Percentiles rank a stretch among this genome's conserved stretches.
Evolutionary conservation across 345 rosid genomes (phyloP).

Genomic region (Hibiscus syriacus): DNA sequence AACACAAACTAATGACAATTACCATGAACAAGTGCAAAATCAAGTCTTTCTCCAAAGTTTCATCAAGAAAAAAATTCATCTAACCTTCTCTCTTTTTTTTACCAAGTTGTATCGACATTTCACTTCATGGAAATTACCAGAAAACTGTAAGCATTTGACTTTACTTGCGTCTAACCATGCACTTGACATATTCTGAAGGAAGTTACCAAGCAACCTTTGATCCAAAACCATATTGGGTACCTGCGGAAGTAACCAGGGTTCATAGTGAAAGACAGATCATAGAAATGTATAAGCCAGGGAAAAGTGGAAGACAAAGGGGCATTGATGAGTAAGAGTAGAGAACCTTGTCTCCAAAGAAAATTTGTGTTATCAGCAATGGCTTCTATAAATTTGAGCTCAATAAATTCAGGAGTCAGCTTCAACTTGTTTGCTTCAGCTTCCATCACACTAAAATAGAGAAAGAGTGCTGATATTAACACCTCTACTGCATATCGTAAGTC

Average conservation of each 20-base stretch:
- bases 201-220: constrained; percentile 83
- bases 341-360: constrained; percentile 89
- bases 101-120: background rate
- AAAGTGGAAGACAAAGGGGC: background rate
- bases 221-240: constrained; percentile 80
- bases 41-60: background rate
- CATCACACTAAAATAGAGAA: constrained; percentile 31
- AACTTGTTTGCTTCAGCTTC: constrained; percentile 92
- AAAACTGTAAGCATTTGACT: background rate
- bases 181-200: constrained; percentile 34
- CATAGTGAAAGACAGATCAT: background rate
- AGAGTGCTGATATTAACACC: background rate
- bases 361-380: constrained; percentile 83
- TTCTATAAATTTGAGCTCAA: constrained; percentile 80
- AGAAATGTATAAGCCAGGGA: background rate
- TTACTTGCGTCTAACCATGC: constrained; percentile 3
- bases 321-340: background rate
- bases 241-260: constrained; percentile 22
- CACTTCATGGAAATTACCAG: background rate
- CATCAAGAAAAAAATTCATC: background rate
- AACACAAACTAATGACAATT: background rate
- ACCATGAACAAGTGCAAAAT: background rate
- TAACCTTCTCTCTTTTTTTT: background rate
- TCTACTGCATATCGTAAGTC: background rate
- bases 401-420: constrained; percentile 87